Conservation (phyloP, 2,329 filamentous ascomycete genomes). For the Neurospora sp. region DNA sequence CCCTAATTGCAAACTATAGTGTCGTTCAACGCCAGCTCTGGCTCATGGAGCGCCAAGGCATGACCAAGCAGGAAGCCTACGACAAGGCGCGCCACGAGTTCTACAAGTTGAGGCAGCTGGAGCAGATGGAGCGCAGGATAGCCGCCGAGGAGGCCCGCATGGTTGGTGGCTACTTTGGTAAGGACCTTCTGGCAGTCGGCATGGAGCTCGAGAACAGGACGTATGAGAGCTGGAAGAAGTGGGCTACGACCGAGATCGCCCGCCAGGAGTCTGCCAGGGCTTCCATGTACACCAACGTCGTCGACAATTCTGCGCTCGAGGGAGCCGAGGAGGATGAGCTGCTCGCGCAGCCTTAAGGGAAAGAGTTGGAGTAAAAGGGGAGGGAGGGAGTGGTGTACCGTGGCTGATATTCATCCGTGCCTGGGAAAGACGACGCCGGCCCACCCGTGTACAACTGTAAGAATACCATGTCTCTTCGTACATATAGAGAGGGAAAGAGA, state of each 20-base stretch:
- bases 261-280: slow-evolving; percentile 30
- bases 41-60: slow-evolving; percentile 59
- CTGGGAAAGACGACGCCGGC: not conserved
- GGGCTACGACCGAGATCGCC: slow-evolving; percentile 49
- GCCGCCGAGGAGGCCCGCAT: slow-evolving; percentile 79
- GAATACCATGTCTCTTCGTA: not conserved
- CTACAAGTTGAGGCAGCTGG: slow-evolving; percentile 70
- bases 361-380: not conserved
- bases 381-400: not conserved
- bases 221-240: slow-evolving; percentile 78
- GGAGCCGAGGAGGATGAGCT: not conserved
- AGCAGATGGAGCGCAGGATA: slow-evolving; percentile 75
- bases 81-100: slow-evolving; percentile 83
- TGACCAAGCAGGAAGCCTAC: slow-evolving; percentile 64
- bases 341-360: not conserved
- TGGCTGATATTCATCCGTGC: not conserved
- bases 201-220: slow-evolving; percentile 72
- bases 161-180: slow-evolving; percentile 83
- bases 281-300: slow-evolving; percentile 34
- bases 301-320: slow-evolving; percentile 22
- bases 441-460: not conserved
- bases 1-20: slow-evolving; percentile 35
- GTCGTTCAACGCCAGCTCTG: slow-evolving; percentile 88
- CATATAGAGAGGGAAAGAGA: not conserved
- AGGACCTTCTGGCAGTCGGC: slow-evolving; percentile 61